Conservation (phyloP, 176 grass and related monocot genomes). For the Carex kokanica region DNA sequence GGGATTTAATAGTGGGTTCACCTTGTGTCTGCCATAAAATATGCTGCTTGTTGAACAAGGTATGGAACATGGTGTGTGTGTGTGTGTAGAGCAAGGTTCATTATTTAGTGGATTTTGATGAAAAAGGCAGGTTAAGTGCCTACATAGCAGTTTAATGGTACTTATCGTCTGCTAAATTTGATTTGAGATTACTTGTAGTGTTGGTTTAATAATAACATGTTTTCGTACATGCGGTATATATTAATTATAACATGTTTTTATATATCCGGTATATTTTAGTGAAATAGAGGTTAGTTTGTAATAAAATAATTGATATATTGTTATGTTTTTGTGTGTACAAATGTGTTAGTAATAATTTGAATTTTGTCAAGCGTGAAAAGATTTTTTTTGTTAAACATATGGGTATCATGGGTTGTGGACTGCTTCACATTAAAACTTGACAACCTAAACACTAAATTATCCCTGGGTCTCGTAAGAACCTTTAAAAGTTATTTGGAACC, state of each 20-base stretch:
- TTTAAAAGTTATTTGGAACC: not conserved
- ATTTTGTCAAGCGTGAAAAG: not conserved
- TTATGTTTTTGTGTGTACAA: not conserved
- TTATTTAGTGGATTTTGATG: not conserved
- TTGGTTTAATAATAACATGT: not conserved
- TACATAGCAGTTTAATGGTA: not conserved
- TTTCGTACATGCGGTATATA: not conserved
- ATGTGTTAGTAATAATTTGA: not conserved
- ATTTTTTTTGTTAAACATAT: constrained; percentile 1
- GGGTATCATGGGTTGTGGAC: not conserved
- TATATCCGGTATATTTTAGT: not conserved
- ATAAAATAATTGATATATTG: not conserved
- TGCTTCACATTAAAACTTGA: not conserved
- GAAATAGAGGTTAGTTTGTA: not conserved
- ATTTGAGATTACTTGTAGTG: not conserved
- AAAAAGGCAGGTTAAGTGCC: not conserved
- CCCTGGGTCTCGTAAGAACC: not conserved
- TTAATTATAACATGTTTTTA: not conserved
- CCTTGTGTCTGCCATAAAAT: not conserved
- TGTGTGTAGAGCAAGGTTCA: no score
- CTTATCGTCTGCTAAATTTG: not conserved
- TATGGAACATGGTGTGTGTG: not conserved
- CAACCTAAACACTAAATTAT: not conserved
- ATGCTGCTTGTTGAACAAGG: not conserved
- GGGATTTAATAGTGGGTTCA: not conserved